Base-by-base conservation (phyloP, 176 grass and related monocot species). In the Oryza brachyantha region DNA sequence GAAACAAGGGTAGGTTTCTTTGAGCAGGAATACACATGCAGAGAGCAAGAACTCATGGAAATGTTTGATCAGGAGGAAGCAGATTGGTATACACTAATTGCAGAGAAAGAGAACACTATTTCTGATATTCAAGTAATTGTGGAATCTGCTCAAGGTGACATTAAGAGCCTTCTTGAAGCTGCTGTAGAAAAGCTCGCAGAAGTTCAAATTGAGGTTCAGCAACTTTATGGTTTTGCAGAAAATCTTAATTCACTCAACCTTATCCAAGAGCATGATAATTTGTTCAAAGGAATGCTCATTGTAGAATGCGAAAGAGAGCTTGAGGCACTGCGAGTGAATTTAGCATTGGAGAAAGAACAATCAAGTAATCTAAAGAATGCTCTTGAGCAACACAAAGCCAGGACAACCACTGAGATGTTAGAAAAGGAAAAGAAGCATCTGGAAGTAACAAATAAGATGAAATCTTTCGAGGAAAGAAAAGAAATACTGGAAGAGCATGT, bases 91-190 rank as follows among this genome's bases (percentile, higher is more conserved):
- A 71, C 78, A 60, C 45, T 88, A 32, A 77, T 91, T 76, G 77
- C 84, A 81, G 88, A 94, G 48, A 86, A 90, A 68, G 88, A 94
- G 82, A 72, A 86, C 48, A 63, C 54, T 80, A 88, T 91, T 62
- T 22, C 66, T 75, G 80, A 77, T 35, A 70, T 94, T 86, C 83
- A 79, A 86, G 52, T 24, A 72, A 72, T 59, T 61, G 38, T 86
- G 67, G 58, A 74, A 74, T 88, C 83, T 71, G 83, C 84, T 81
- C 61, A 86, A 64, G 50, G 66, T 73, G 77, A 94, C 60, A 71
- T 88, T 8, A 74, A 70, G 21, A 63, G 70, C 9, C 84, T 77
- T 61, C 72, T 94, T 61, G 72, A 88, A 34, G 73, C 66, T 34
- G 83, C 83, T 64, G 74, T 76, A 70, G 63, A 66, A 54, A 90